Conservation (phyloP, 352 stramenopile species). For the Globisporangium uncinulatum region DNA sequence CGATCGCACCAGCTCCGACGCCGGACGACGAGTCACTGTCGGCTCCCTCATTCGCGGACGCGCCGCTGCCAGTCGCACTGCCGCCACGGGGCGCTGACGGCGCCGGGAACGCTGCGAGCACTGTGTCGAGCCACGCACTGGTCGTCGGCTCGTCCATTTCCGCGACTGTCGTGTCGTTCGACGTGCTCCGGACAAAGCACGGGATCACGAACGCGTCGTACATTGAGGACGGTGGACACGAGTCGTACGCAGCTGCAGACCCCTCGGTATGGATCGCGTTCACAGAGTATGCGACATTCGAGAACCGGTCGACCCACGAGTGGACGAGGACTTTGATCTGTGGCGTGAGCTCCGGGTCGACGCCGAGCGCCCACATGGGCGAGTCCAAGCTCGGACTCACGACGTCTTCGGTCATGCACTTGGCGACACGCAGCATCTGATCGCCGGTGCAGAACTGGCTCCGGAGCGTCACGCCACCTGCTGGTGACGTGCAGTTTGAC, state of each 20-base stretch:
- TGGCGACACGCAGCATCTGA: slow-evolving; percentile 16
- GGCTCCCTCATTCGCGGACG: not conserved
- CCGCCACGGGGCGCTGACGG: not conserved
- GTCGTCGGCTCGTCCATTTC: slow-evolving; percentile 4
- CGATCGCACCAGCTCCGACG: slow-evolving; percentile 5
- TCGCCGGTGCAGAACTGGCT: slow-evolving; percentile 17
- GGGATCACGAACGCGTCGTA: slow-evolving; percentile 9
- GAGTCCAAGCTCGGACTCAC: slow-evolving; percentile 5
- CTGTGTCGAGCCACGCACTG: slow-evolving; percentile 10
- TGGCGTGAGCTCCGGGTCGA: not conserved
- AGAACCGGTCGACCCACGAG: slow-evolving; percentile 1
- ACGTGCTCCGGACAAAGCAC: not conserved
- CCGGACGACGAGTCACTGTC: slow-evolving; percentile 6
- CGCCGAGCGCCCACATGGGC: slow-evolving; percentile 23
- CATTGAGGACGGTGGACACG: not conserved
- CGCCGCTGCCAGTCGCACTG: not conserved
- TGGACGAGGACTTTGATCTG: slow-evolving; percentile 3
- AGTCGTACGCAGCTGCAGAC: not conserved
- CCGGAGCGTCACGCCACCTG: slow-evolving; percentile 9
- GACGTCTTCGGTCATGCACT: slow-evolving; percentile 21
- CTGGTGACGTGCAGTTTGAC: slow-evolving; percentile 15
- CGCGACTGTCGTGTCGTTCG: not conserved
- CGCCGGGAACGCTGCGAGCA: slow-evolving; percentile 8
- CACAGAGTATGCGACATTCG: not conserved
- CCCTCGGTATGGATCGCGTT: slow-evolving; percentile 9